Conservation (phyloP, 2,329 filamentous ascomycete genomes). For the Aspergillus brunneoviolaceus region DNA sequence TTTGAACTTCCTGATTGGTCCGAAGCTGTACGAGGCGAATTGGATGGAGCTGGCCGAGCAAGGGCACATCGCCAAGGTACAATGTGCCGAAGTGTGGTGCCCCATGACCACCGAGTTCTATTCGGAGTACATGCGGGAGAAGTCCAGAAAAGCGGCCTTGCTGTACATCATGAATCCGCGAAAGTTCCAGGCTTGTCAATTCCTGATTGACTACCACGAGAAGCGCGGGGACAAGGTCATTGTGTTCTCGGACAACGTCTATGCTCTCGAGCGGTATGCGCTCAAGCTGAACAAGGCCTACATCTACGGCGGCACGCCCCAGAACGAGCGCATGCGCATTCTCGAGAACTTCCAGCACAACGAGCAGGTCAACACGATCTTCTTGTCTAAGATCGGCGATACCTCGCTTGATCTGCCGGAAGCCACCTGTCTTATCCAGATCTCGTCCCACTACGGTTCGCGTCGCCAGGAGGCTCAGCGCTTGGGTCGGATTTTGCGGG, state of each 20-base stretch:
- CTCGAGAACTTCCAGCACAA: slow-evolving; percentile 96
- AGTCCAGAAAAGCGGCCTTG: slow-evolving; percentile 64
- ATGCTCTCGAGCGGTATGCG: slow-evolving; percentile 83
- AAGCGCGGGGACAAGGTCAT: slow-evolving; percentile 95
- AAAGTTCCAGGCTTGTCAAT: slow-evolving; percentile 97
- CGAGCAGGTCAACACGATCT: slow-evolving; percentile 83
- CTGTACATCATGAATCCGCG: slow-evolving; percentile 97
- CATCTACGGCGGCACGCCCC: slow-evolving; percentile 85
- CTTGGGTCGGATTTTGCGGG: slow-evolving; percentile 86
- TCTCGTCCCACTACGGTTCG: slow-evolving; percentile 95
- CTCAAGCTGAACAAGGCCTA: slow-evolving; percentile 80
- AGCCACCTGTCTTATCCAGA: slow-evolving; percentile 94
- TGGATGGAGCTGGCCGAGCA: slow-evolving; percentile 99
- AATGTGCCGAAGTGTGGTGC: slow-evolving; percentile 98
- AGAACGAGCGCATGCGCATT: slow-evolving; percentile 80
- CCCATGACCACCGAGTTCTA: slow-evolving; percentile 99
- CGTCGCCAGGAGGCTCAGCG: slow-evolving; percentile 95
- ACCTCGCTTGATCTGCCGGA: slow-evolving; percentile 97
- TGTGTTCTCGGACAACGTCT: slow-evolving; percentile 97
- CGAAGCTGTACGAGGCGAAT: slow-evolving; percentile 96
- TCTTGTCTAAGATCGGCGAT: slow-evolving; percentile 95
- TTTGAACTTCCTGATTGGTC: slow-evolving; percentile 94
- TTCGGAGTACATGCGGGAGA: slow-evolving; percentile 79
- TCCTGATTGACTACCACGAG: slow-evolving; percentile 97
- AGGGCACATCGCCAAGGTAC: slow-evolving; percentile 93